Percentiles rank a stretch among this genome's conserved stretches.
These are phyloP conservation scores for Podosphaera xanthii DNA, from an alignment of 2,329 filamentous ascomycete genomes.

Conservation along the genomic window DNA sequence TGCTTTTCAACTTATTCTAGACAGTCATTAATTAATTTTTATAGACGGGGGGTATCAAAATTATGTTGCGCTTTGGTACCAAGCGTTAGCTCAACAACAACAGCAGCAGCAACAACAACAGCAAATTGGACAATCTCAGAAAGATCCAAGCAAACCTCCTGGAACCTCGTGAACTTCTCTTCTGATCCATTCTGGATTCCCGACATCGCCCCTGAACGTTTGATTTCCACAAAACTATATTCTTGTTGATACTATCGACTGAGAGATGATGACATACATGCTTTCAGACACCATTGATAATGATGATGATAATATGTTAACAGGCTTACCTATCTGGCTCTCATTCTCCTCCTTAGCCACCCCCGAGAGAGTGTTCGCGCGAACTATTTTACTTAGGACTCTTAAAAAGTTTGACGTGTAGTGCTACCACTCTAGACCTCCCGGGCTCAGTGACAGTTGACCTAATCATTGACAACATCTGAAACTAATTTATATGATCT, in stretches of 20 bases:
- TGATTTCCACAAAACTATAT: conserved; percentile 14
- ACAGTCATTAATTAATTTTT: background rate
- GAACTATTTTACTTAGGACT: no score
- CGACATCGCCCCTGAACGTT: conserved; percentile 13
- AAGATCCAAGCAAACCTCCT: conserved; percentile 19
- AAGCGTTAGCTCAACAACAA: conserved; percentile 36
- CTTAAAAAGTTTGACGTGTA: no score
- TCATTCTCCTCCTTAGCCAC: background rate
- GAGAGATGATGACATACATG: conserved; percentile 13
- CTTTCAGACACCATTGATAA: conserved; percentile 11
- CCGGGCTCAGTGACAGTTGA: no score
- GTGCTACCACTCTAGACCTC: no score
- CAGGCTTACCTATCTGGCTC: background rate
- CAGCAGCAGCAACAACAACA: conserved; percentile 8
- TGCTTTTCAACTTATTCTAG: background rate
- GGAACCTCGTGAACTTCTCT: conserved; percentile 17
- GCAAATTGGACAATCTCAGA: conserved; percentile 15
- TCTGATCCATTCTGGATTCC: conserved; percentile 10
- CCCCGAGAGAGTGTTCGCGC: no score
- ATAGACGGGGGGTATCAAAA: conserved; percentile 60
- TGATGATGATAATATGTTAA: conserved; percentile 3
- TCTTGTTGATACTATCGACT: conserved; percentile 14
- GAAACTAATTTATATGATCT: no score
- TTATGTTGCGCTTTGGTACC: conserved; percentile 63
- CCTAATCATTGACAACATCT: no score